Evolutionary conservation across 2,329 filamentous ascomycete species (phyloP).

Genomic region (Arthrobotrys conoides): DNA sequence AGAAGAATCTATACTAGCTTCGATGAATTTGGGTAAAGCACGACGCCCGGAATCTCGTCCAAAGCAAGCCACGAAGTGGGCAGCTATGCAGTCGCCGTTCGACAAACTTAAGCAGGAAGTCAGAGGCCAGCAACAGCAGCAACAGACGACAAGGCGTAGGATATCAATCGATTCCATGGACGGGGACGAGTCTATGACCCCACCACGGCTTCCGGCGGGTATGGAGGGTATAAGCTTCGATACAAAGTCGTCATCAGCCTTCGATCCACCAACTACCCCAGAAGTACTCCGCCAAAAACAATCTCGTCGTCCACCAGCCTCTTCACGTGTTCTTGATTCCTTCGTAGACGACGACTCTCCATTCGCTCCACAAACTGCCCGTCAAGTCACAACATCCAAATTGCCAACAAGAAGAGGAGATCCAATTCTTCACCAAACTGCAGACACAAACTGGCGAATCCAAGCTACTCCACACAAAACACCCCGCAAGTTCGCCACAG

Average conservation of each 20-base stretch:
- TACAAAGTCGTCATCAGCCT: constrained; percentile 25
- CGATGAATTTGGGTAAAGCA: constrained; percentile 72
- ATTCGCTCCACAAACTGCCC: constrained; percentile 68
- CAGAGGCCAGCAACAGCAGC: constrained; percentile 62
- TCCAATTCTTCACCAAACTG: constrained; percentile 87
- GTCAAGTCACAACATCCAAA: constrained; percentile 69
- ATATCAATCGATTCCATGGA: constrained; percentile 42
- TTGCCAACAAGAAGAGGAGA: constrained; percentile 71
- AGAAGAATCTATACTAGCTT: constrained; percentile 79
- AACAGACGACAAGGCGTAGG: constrained; percentile 61
- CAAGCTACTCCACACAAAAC: constrained; percentile 84
- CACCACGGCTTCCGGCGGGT: constrained; percentile 43
- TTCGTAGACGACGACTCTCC: constrained; percentile 46
- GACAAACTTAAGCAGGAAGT: constrained; percentile 80
- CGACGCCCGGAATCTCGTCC: constrained; percentile 66
- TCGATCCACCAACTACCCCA: constrained; percentile 55
- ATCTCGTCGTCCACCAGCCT: constrained; percentile 1
- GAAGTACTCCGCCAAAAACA: constrained; percentile 39
- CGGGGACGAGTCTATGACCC: constrained; percentile 46
- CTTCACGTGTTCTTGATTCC: constrained; percentile 42
- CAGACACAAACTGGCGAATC: constrained; percentile 95
- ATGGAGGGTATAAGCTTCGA: constrained; percentile 42
- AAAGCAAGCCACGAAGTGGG: constrained; percentile 71
- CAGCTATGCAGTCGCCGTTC: constrained; percentile 81
- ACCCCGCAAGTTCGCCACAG: constrained; percentile 67